Evolutionary conservation across 1,139 yeast genomes (phyloP).

Genomic region (Tardiomyces depauwii): DNA sequence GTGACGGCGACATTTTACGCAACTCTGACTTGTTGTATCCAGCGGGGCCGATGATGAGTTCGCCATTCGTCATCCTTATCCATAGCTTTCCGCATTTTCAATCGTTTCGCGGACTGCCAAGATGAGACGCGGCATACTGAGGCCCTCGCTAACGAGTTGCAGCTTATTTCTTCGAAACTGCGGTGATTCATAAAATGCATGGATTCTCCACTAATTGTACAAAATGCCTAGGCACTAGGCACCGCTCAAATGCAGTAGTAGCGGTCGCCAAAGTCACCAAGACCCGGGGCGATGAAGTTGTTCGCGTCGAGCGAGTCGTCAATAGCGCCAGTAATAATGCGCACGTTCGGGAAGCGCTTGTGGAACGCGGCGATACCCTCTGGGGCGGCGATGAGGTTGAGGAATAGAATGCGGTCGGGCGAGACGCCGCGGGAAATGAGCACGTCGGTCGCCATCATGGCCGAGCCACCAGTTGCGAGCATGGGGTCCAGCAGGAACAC

Average conservation of each 20-base stretch:
- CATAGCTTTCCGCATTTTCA: slow-evolving; percentile 6
- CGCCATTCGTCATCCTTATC: slow-evolving; percentile 11
- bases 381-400: slow-evolving; percentile 87
- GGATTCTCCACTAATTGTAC: too few species aligned
- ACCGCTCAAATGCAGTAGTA: slow-evolving; percentile 66
- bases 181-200: too few species aligned
- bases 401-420: slow-evolving; percentile 74
- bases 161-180: too few species aligned
- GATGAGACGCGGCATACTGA: neutral
- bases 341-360: slow-evolving; percentile 68
- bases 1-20: too few species aligned
- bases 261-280: slow-evolving; percentile 97
- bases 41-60: slow-evolving; percentile 5
- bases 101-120: neutral
- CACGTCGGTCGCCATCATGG: slow-evolving; percentile 93
- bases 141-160: neutral
- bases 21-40: neutral
- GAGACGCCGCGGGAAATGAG: slow-evolving; percentile 76
- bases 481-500: slow-evolving; percentile 91
- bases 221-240: too few species aligned
- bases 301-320: slow-evolving; percentile 78
- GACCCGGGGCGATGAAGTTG: slow-evolving; percentile 83
- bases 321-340: slow-evolving; percentile 86
- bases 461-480: slow-evolving; percentile 98
- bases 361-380: slow-evolving; percentile 81